These are phyloP conservation scores for Neurospora sublineolata DNA, from an alignment of 495 filamentous ascomycete species.

Conservation along the genomic window DNA sequence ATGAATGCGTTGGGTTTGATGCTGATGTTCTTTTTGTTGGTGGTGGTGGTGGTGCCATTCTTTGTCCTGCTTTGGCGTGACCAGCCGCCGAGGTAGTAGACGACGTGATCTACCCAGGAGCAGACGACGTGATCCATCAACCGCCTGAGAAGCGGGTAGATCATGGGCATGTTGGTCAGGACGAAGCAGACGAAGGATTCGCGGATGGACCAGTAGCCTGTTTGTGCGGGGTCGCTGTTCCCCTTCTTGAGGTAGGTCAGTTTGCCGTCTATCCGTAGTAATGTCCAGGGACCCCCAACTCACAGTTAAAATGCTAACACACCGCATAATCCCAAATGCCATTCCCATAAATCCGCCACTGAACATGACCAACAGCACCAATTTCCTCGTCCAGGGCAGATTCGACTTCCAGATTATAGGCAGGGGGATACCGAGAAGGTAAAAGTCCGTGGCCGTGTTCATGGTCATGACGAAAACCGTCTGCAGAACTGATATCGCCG, in stretches of 20 bases:
- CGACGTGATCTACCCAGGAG: not conserved
- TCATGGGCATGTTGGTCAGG: conserved; percentile 49
- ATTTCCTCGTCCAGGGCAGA: conserved; percentile 39
- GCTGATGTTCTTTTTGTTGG: not conserved
- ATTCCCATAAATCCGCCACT: conserved; percentile 49
- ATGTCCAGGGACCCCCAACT: not conserved
- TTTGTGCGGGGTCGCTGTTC: conserved; percentile 38
- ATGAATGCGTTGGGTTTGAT: not conserved
- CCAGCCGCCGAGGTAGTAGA: conserved; percentile 4
- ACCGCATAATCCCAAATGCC: conserved; percentile 48
- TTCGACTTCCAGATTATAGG: conserved; percentile 46
- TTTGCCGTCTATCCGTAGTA: not conserved
- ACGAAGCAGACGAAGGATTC: conserved; percentile 52
- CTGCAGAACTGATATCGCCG: conserved; percentile 24
- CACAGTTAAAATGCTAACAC: conserved; percentile 45
- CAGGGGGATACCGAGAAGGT: conserved; percentile 43
- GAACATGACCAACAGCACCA: conserved; percentile 45
- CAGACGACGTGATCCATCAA: conserved; percentile 20
- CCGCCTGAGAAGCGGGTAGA: conserved; percentile 37
- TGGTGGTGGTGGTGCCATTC: not conserved
- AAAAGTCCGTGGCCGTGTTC: conserved; percentile 44
- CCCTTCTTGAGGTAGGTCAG: conserved; percentile 12
- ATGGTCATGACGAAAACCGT: conserved; percentile 31
- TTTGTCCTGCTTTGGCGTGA: not conserved
- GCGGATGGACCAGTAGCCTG: conserved; percentile 51